Conservation (phyloP, 2,329 filamentous ascomycete genomes). For the Pseudocercospora ulei region DNA sequence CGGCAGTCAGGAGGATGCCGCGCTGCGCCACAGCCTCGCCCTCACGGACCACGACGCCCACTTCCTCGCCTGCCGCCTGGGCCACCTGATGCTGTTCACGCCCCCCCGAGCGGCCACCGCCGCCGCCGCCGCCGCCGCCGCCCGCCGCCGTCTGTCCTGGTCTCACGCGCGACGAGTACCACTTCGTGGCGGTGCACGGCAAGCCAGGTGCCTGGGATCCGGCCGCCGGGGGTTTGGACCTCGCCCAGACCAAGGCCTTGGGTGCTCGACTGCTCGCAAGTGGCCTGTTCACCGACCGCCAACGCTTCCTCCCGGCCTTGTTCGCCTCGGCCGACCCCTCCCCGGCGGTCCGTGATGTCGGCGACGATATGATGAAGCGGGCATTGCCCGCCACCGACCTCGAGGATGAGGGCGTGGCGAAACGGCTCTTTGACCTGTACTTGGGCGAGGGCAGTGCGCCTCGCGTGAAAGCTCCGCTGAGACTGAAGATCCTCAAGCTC, state of each 20-base stretch:
- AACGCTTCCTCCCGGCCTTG: constrained; percentile 74
- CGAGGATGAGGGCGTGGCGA: constrained; percentile 56
- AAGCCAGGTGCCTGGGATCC: constrained; percentile 62
- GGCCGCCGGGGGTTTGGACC: constrained; percentile 52
- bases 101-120: constrained; percentile 32
- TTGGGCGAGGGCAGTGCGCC: constrained; percentile 47
- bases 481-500: constrained; percentile 64
- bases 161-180: constrained; percentile 55
- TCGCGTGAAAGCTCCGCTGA: constrained; percentile 56
- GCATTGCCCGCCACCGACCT: constrained; percentile 57
- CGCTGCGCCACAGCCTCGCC: constrained; percentile 56
- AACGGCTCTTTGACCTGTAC: constrained; percentile 62
- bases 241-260: constrained; percentile 60
- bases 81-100: constrained; percentile 62
- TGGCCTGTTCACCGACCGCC: constrained; percentile 71
- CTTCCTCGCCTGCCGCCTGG: constrained; percentile 66
- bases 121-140: constrained; percentile 34
- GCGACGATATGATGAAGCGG: constrained; percentile 79
- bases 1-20: constrained; percentile 66
- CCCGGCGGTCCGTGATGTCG: constrained; percentile 69
- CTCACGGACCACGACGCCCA: constrained; percentile 61
- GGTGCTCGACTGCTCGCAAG: constrained; percentile 66
- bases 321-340: constrained; percentile 77
- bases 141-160: constrained; percentile 47
- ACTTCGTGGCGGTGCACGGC: constrained; percentile 56